phyloP scores from a whole-genome alignment of 192 early-diverging fungal genomes.

The Rhizophagus prolifer region DNA sequence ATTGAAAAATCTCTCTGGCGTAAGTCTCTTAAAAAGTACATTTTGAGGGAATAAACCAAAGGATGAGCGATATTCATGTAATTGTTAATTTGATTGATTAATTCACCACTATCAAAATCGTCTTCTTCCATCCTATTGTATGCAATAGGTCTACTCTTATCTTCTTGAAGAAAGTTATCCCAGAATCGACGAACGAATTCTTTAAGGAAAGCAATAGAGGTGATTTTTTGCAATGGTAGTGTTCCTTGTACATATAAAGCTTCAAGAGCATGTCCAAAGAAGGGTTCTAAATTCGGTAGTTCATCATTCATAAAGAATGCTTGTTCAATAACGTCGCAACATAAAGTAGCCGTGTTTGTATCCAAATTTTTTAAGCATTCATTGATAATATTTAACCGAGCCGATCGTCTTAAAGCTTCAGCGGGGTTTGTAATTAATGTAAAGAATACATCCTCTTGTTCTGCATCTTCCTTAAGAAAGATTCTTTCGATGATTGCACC shows the following conservation, averaged over 20 bases:
- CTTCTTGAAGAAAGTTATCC: not conserved
- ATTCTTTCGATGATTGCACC: not conserved
- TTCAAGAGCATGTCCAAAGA: not conserved
- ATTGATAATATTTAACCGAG: slow-evolving; percentile 19
- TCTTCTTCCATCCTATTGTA: not conserved
- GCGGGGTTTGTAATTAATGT: not conserved
- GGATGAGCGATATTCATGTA: slow-evolving; percentile 1
- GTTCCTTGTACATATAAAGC: not conserved
- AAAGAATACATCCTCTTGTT: not conserved
- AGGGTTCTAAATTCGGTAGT: not conserved
- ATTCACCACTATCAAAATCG: not conserved
- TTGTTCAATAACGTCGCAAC: slow-evolving; percentile 27
- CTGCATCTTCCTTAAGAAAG: not conserved
- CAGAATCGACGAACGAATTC: slow-evolving; percentile 30
- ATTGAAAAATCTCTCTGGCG: slow-evolving; percentile 20
- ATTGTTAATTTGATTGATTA: slow-evolving; percentile 19
- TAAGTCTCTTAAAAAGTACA: slow-evolving; percentile 28
- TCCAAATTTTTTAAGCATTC: slow-evolving; percentile 1
- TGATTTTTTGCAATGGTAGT: slow-evolving; percentile 20
- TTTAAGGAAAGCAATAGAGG: slow-evolving; percentile 26
- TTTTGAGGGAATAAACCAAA: slow-evolving; percentile 22
- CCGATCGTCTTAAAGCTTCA: not conserved
- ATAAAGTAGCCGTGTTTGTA: slow-evolving; percentile 14
- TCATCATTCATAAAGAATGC: slow-evolving; percentile 12
- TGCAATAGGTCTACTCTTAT: not conserved